Evolutionary conservation across 805 yeast species (phyloP).

Genomic region (Barnettozyma populi): DNA sequence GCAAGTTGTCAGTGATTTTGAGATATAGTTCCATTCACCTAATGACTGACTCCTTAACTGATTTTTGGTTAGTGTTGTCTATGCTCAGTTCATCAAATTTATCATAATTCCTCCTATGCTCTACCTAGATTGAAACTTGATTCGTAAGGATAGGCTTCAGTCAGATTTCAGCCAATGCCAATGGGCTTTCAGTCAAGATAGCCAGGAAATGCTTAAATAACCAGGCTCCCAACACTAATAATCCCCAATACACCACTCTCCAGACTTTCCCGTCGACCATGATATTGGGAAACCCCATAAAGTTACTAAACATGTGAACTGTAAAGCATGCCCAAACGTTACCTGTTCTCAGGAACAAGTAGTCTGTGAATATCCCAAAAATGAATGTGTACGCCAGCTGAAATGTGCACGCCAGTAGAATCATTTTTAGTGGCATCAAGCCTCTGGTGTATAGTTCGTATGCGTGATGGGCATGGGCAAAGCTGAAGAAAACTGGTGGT

Average conservation of each 20-base stretch:
- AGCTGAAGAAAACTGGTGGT: constrained; percentile 65
- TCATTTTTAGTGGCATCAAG: constrained; percentile 22
- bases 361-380: constrained; percentile 66
- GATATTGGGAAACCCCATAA: constrained; percentile 57
- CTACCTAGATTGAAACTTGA: no score
- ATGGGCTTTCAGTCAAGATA: constrained; percentile 22
- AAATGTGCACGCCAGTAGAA: constrained; percentile 35
- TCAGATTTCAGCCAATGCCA: constrained; percentile 8
- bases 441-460: constrained; percentile 36
- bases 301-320: constrained; percentile 65
- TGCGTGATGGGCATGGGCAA: constrained; percentile 79
- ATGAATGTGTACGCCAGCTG: constrained; percentile 63
- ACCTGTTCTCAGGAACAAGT: constrained; percentile 45
- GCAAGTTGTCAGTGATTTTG: no score
- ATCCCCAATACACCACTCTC: constrained; percentile 31
- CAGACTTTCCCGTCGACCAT: constrained; percentile 23
- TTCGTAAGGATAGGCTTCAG: neutral
- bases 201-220: constrained; percentile 31
- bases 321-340: constrained; percentile 51
- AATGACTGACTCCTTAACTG: no score
- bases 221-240: constrained; percentile 39
- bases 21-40: no score
- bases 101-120: no score
- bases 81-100: no score
- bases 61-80: no score